Conservation (phyloP, 148 eudicot species). For the Diospyros kaki region DNA sequence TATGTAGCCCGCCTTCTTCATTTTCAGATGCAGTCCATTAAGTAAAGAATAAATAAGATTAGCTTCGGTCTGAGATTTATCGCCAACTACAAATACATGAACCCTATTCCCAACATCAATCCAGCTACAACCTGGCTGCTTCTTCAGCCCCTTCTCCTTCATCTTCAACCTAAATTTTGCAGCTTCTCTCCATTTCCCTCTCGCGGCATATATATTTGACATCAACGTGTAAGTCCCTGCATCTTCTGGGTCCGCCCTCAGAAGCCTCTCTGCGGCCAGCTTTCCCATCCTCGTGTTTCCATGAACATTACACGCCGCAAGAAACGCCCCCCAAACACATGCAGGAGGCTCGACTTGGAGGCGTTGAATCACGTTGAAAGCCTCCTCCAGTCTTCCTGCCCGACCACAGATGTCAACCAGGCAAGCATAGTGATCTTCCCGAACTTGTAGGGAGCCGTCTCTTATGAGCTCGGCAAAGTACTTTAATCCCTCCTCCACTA, state of each 20-base stretch:
- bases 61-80: constrained; percentile 10
- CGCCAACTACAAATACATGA: constrained; percentile 1
- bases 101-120: constrained; percentile 9
- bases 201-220: not conserved
- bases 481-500: not conserved
- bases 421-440: constrained; percentile 9
- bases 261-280: not conserved
- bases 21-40: constrained; percentile 11
- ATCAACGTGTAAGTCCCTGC: constrained; percentile 2
- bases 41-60: constrained; percentile 14
- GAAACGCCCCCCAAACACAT: not conserved
- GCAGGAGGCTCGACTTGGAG: not conserved
- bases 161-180: constrained; percentile 5
- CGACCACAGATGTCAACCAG: constrained; percentile 2
- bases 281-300: not conserved
- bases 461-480: not conserved
- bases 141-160: not conserved
- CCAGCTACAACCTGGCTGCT: constrained; percentile 9
- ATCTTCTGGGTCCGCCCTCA: not conserved
- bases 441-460: not conserved
- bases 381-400: constrained; percentile 4
- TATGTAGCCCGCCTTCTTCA: constrained; percentile 11
- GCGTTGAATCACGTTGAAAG: not conserved
- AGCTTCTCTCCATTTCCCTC: not conserved
- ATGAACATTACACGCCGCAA: constrained; percentile 4